Base-by-base conservation (phyloP, 768 basidiomycete genomes). In the Rickenella mellea region DNA sequence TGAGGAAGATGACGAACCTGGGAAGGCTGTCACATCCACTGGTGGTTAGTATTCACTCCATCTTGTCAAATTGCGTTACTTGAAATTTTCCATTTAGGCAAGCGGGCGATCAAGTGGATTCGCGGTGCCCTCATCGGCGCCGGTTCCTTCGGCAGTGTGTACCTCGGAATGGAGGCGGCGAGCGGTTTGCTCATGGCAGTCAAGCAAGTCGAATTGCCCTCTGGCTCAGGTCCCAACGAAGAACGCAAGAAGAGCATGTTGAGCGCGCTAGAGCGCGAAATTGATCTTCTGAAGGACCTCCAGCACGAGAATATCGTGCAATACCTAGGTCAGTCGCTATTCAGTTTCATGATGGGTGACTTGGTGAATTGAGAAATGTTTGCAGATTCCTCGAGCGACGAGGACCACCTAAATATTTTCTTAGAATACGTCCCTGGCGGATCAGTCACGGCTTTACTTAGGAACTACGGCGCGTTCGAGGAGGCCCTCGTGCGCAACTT, bases 241-340 rank as follows among this genome's bases (percentile, higher is more conserved):
- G 92, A 92, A 56, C 80, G 90, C 50, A 94, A 92, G 66, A 83
- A 85, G 66, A 80, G 76, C 61, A 97, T 97, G 92, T 75, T 91
- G 10, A 86, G 74, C 42, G 89, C 89, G 1, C 69, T 92, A 31
- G 91, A 97, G 61, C 78, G 86, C 28, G 96, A 99, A 63, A 97
- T 97, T 47, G 90, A 89, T 64, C 70, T 97, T 3, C 68, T 97
- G 48, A 90, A 92, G 57, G 86, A 91, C 44, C 66, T 96, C 39
- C 86, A 94, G 49, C 92, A 97, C 57, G 81, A 82, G 45, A 94
- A 98, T 56, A 98, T 99, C 46, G 96, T 99, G 19, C 94, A 97
- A 65, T 99, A 99, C 54, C 83, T 94, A 42, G 90, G 93, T 96
- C 52, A 45, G 87, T 68, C 14, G 26, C 14, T 9, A 27, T 32